Percentiles rank a stretch among this genome's conserved stretches.
phyloP scores from a whole-genome alignment of 176 grass and related monocot genomes.

The Zea luxurians region DNA sequence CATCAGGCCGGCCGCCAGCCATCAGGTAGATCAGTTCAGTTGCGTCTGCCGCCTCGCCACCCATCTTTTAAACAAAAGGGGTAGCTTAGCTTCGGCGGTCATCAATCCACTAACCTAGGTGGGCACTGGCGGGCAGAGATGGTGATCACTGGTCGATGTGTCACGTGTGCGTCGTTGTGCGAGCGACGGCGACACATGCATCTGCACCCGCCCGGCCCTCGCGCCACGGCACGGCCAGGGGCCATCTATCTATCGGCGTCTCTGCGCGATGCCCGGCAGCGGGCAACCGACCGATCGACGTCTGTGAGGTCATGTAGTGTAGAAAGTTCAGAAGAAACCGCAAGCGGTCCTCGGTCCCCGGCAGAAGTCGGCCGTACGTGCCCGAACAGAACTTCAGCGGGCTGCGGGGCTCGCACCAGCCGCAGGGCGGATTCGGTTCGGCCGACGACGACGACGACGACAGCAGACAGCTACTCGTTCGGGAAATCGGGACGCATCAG shows the following conservation, averaged over 20 bases:
- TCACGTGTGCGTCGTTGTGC: neutral
- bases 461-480: no score
- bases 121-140: no score
- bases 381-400: neutral
- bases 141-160: neutral
- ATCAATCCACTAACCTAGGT: neutral
- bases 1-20: no score
- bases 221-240: no score
- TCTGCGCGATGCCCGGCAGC: neutral
- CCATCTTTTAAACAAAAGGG: neutral
- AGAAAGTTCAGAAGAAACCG: neutral
- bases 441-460: neutral
- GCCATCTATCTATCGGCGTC: neutral
- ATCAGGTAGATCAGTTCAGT: neutral
- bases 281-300: neutral
- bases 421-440: neutral
- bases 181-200: slow-evolving; percentile 25
- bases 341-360: no score
- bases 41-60: neutral
- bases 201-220: neutral
- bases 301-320: neutral
- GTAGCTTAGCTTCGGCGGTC: neutral
- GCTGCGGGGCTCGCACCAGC: neutral
- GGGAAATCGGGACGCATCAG: no score
- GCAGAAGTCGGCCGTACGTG: no score